Percentiles rank a stretch among this genome's conserved stretches.
These are phyloP conservation scores for Fusarium sp. DNA, from an alignment of 2,329 filamentous ascomycete genomes.

Conservation along the genomic window DNA sequence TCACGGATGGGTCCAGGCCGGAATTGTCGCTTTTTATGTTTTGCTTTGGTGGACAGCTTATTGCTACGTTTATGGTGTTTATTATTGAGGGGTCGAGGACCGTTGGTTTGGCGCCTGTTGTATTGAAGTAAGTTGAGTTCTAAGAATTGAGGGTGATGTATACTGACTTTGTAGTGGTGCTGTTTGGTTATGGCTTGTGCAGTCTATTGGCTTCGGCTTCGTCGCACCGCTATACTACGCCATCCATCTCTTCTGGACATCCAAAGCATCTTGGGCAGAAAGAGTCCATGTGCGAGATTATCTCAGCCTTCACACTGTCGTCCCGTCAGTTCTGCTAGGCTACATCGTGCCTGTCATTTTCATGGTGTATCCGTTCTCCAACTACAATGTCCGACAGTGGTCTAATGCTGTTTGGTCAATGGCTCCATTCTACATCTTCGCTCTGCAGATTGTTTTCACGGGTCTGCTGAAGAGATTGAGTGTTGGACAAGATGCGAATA, in stretches of 20 bases:
- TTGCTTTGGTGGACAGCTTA: conserved; percentile 40
- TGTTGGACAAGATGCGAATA: conserved; percentile 36
- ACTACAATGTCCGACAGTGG: conserved; percentile 37
- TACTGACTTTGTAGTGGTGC: conserved; percentile 22
- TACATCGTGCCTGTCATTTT: conserved; percentile 36
- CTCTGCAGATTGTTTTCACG: conserved; percentile 30
- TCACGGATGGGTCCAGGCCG: conserved; percentile 39
- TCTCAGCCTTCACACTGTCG: conserved; percentile 26
- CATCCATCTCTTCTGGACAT: conserved; percentile 37
- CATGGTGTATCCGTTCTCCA: conserved; percentile 36
- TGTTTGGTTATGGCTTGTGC: conserved; percentile 40
- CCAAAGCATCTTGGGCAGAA: conserved; percentile 5
- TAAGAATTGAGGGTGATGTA: background rate
- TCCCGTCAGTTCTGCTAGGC: conserved; percentile 38
- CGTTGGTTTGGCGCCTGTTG: conserved; percentile 12
- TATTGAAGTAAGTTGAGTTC: conserved; percentile 33
- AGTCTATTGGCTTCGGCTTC: conserved; percentile 40
- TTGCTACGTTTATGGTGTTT: conserved; percentile 34
- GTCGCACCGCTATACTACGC: conserved; percentile 38
- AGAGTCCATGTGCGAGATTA: conserved; percentile 37
- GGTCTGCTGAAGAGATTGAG: conserved; percentile 34
- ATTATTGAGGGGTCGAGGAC: conserved; percentile 37
- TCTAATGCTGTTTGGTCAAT: conserved; percentile 37
- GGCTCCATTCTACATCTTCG: conserved; percentile 37
- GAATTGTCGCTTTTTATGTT: conserved; percentile 38